Conservation (phyloP, 371 early-diverging fungal species). For the Smittium culicis region DNA sequence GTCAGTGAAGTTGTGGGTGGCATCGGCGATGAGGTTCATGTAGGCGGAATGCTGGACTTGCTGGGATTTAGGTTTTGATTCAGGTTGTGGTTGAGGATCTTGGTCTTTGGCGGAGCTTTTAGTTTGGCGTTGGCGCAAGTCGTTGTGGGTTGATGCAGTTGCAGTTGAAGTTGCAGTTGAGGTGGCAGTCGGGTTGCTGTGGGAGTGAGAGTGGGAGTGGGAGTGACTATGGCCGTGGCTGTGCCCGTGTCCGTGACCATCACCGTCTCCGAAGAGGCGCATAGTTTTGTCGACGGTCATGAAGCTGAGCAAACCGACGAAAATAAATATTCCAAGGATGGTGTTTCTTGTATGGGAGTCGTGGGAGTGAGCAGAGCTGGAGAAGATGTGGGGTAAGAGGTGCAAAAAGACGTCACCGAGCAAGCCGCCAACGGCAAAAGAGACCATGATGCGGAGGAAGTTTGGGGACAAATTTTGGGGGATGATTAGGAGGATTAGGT, state of each 20-base stretch:
- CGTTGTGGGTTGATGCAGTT: constrained; percentile 16
- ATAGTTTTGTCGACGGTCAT: constrained; percentile 68
- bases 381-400: constrained; percentile 63
- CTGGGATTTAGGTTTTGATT: background rate
- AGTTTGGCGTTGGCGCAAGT: constrained; percentile 15
- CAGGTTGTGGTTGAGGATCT: constrained; percentile 19
- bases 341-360: constrained; percentile 36
- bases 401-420: constrained; percentile 78
- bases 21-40: constrained; percentile 71
- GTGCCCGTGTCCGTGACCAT: constrained; percentile 42
- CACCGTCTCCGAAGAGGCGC: constrained; percentile 57
- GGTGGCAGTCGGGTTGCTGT: too few relatives aligned
- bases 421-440: constrained; percentile 72
- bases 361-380: constrained; percentile 14
- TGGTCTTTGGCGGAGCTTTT: too few relatives aligned
- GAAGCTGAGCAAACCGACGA: constrained; percentile 57
- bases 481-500: constrained; percentile 61
- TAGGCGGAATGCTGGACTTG: constrained; percentile 58
- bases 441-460: constrained; percentile 56
- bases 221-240: constrained; percentile 32
- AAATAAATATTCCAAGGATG: constrained; percentile 54
- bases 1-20: constrained; percentile 83
- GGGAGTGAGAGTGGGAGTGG: constrained; percentile 17
- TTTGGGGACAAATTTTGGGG: constrained; percentile 60
- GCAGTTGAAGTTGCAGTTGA: too few relatives aligned